Conservation (phyloP, 2,329 filamentous ascomycete species). For the Pseudogymnoascus sp. region DNA sequence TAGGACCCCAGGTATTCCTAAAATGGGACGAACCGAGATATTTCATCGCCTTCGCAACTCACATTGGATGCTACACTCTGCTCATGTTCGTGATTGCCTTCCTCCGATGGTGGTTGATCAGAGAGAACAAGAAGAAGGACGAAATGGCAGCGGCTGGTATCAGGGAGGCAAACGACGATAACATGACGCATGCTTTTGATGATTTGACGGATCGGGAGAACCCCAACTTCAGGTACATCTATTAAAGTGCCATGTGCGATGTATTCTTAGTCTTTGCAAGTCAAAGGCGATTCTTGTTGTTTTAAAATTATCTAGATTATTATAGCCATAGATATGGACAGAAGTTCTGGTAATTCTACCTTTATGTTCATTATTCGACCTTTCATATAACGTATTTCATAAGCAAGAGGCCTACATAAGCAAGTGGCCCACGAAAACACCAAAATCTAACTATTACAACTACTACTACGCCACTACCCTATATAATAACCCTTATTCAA, state of each 20-base stretch:
- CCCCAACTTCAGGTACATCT: conserved; percentile 24
- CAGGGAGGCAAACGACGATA: conserved; percentile 15
- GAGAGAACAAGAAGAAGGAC: conserved; percentile 27
- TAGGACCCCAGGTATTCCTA: conserved; percentile 50
- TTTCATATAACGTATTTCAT: no score
- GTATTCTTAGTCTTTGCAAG: neutral
- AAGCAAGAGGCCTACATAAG: no score
- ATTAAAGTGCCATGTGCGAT: conserved; percentile 10
- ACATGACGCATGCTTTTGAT: conserved; percentile 25
- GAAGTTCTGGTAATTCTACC: neutral
- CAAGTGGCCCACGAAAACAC: no score
- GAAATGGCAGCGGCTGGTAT: conserved; percentile 13
- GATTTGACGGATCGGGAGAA: conserved; percentile 27
- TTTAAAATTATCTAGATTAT: neutral
- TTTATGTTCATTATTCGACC: neutral
- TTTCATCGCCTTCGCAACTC: conserved; percentile 45
- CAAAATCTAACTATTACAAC: no score
- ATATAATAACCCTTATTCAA: no score
- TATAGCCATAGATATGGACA: neutral
- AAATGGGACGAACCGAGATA: conserved; percentile 43
- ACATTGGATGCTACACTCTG: conserved; percentile 39
- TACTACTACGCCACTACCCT: no score
- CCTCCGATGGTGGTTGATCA: conserved; percentile 22
- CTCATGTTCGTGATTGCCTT: conserved; percentile 20
- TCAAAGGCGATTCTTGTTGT: neutral